phyloP scores from a whole-genome alignment of 768 basidiomycete species.

The Solioccasus polychromus region DNA sequence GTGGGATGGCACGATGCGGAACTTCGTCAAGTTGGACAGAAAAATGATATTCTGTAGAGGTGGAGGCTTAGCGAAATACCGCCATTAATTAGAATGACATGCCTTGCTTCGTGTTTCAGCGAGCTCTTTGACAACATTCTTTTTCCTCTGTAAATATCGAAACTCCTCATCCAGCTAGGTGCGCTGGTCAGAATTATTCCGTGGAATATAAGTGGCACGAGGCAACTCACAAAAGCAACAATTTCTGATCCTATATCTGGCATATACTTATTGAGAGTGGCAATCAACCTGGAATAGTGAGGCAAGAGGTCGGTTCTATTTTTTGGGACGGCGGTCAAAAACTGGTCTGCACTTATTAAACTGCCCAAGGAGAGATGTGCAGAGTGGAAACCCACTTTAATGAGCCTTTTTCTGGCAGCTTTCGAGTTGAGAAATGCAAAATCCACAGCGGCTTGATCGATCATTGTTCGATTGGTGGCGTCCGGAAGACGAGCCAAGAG shows the following conservation, averaged over 20 bases:
- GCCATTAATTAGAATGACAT: slow-evolving; percentile 8
- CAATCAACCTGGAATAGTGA: slow-evolving; percentile 88
- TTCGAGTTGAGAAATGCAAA: slow-evolving; percentile 97
- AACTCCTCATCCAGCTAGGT: slow-evolving; percentile 93
- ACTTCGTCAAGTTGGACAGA: slow-evolving; percentile 93
- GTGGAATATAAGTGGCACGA: background rate
- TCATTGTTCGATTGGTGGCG: slow-evolving; percentile 83
- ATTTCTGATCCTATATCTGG: slow-evolving; percentile 87
- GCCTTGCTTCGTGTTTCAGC: slow-evolving; percentile 85
- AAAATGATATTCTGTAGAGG: slow-evolving; percentile 75
- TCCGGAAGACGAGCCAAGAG: slow-evolving; percentile 90
- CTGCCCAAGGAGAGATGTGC: background rate
- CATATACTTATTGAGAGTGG: slow-evolving; percentile 89
- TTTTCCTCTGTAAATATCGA: slow-evolving; percentile 91
- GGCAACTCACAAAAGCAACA: slow-evolving; percentile 64
- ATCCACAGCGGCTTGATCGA: slow-evolving; percentile 93
- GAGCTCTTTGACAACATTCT: slow-evolving; percentile 88
- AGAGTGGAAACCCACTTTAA: slow-evolving; percentile 55
- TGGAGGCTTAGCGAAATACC: background rate
- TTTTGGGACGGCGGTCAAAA: slow-evolving; percentile 79
- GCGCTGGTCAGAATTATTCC: slow-evolving; percentile 4
- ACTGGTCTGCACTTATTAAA: slow-evolving; percentile 42
- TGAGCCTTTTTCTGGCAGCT: slow-evolving; percentile 86
- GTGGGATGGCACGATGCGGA: slow-evolving; percentile 85
- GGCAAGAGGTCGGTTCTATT: slow-evolving; percentile 88